Base-by-base conservation (phyloP, 2,329 filamentous ascomycete species). In the Colletotrichum coccodes region DNA sequence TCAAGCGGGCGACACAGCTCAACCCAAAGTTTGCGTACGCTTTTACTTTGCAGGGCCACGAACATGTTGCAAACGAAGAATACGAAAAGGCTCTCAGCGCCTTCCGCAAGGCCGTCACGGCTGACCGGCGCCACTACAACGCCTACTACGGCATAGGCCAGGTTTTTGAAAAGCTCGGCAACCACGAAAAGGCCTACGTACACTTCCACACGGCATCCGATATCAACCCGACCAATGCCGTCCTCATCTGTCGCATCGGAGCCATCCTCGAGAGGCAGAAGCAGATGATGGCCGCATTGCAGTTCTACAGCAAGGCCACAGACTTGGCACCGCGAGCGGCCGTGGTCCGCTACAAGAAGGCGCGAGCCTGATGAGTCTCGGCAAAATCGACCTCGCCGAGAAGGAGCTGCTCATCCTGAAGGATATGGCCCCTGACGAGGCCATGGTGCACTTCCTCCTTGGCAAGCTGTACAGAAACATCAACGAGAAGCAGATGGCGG, bases 31-130 rank as follows among this genome's bases (percentile, higher is more conserved):
- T 98, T 79, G 95, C 96, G 1, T 99, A 99, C 77, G 95, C 94
- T 1, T 98, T 95, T 78, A 98, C 96, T 0, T 83, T 99, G 3
- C 95, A 98, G 78, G 96, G 96, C 1, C 96, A 99, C 78, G 96
- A 99, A 77, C 94, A 97, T 77, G 92, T 98, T 50, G 89, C 93
- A 40, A 98, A 98, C 73, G 97, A 99, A 80, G 97, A 99, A 79
- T 98, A 96, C 76, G 95, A 98, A 77, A 97, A 97, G 78, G 96
- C 96, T 0, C 87, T 97, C 50, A 90, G 91, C 44, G 92, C 94
- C 2, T 99, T 98, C 79, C 90, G 97, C 38, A 89, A 91, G 60
- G 95, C 94, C 2, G 93, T 99, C 73, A 89, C 91, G 50, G 94
- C 94, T 0, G 95, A 99, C 76, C 90, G 89, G 63, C 90, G 95